Percentiles rank a stretch among this genome's conserved stretches.
Evolutionary conservation across 1,139 yeast species (phyloP).

Genomic region (Hemisphaericaspora xylanilytica): DNA sequence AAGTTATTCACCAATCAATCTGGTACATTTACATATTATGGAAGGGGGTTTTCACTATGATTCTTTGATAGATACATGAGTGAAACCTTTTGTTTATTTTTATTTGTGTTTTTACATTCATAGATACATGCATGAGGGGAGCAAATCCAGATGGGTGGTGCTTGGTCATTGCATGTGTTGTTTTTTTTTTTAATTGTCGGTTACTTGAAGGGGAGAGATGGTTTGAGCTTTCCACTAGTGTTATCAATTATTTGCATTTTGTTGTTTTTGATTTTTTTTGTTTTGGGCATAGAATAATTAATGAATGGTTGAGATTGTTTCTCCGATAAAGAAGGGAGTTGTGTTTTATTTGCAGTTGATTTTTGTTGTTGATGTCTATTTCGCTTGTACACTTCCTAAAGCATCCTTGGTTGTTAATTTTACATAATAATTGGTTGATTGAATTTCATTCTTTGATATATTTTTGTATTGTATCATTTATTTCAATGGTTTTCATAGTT

Average conservation of each 20-base stretch:
- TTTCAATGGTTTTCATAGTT: conserved; percentile 1
- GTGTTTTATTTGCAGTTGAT: background rate
- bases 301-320: background rate
- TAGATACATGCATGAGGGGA: background rate
- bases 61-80: conserved; percentile 1
- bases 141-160: background rate
- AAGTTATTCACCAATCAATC: too few species aligned
- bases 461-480: conserved; percentile 2
- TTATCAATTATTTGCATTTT: conserved; percentile 1
- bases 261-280: conserved; percentile 1
- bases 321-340: background rate
- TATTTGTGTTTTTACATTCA: background rate
- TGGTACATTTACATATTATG: conserved; percentile 1
- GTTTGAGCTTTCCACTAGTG: conserved; percentile 1
- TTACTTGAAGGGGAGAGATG: background rate
- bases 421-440: conserved; percentile 1
- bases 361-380: background rate
- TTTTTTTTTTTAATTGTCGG: background rate
- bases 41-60: background rate
- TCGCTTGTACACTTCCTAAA: background rate
- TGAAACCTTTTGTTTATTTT: background rate
- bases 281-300: conserved; percentile 2
- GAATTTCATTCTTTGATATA: conserved; percentile 1
- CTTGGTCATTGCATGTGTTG: background rate
- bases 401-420: conserved; percentile 1